Conservation (phyloP, 1,284 basidiomycete species). For the Ustilago xerochloae region DNA sequence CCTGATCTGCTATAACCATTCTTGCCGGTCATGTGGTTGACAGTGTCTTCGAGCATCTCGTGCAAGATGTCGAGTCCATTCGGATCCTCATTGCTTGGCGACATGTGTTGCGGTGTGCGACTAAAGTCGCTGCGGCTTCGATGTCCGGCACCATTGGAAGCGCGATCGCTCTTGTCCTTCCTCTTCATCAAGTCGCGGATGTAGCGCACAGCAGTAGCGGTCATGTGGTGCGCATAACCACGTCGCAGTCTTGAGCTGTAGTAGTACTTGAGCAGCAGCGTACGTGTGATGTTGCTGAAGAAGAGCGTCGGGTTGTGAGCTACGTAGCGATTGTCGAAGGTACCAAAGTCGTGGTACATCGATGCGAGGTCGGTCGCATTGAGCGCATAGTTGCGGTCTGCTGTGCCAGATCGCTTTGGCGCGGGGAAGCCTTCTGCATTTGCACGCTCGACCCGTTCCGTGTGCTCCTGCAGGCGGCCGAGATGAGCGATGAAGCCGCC, state of each 20-base stretch:
- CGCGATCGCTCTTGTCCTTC: conserved; percentile 26
- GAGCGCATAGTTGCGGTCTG: conserved; percentile 26
- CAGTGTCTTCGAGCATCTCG: conserved; percentile 63
- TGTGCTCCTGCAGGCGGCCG: conserved; percentile 26
- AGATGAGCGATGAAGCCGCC: conserved; percentile 76
- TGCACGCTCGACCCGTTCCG: conserved; percentile 36
- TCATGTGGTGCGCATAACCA: conserved; percentile 87
- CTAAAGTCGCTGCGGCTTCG: neutral
- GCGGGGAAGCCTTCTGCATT: conserved; percentile 19
- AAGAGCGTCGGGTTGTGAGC: conserved; percentile 87
- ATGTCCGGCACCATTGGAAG: neutral
- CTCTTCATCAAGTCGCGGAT: conserved; percentile 58
- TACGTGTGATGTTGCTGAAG: conserved; percentile 80
- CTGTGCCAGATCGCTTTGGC: conserved; percentile 13
- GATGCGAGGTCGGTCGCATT: conserved; percentile 34
- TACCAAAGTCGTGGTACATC: conserved; percentile 78
- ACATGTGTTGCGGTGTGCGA: conserved; percentile 1
- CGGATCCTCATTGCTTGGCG: conserved; percentile 10
- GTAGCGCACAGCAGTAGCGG: conserved; percentile 72
- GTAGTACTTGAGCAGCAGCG: conserved; percentile 90
- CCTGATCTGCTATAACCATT: conserved; percentile 31
- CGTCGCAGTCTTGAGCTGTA: conserved; percentile 80
- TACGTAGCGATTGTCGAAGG: conserved; percentile 91
- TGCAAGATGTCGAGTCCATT: conserved; percentile 56
- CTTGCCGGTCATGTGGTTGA: conserved; percentile 47